phyloP scores from a whole-genome alignment of 192 early-diverging fungal species.

The Dissophora ornata region DNA sequence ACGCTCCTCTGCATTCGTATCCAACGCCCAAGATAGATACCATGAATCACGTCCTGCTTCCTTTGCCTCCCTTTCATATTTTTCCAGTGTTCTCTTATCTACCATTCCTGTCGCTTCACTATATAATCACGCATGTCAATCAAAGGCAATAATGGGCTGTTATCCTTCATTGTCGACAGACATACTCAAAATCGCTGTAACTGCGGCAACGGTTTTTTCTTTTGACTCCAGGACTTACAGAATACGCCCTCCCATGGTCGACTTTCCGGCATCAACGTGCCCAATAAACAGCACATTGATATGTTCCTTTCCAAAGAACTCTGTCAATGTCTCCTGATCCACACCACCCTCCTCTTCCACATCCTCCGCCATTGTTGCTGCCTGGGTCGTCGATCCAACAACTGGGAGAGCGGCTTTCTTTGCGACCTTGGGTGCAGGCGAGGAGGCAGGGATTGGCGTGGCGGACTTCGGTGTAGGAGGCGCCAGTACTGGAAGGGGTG shows the following conservation, averaged over 20 bases:
- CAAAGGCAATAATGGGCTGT: too few species aligned
- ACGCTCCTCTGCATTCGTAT: conserved; percentile 95
- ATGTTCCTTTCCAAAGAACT: conserved; percentile 91
- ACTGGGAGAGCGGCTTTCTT: conserved; percentile 6
- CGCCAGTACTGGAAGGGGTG: background rate
- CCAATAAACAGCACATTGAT: conserved; percentile 98
- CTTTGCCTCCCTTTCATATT: conserved; percentile 97
- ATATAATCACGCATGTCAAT: background rate
- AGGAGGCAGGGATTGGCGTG: background rate
- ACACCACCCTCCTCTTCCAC: conserved; percentile 65
- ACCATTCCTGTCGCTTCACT: conserved; percentile 96
- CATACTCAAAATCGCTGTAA: too few species aligned
- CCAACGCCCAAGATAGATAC: conserved; percentile 98
- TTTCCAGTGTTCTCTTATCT: conserved; percentile 99
- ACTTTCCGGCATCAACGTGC: conserved; percentile 97
- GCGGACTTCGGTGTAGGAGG: background rate
- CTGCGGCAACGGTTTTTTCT: too few species aligned
- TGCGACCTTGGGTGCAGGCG: background rate
- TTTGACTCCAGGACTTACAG: conserved; percentile 77
- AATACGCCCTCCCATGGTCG: conserved; percentile 97
- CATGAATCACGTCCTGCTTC: conserved; percentile 96
- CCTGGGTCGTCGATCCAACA: conserved; percentile 1
- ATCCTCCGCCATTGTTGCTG: conserved; percentile 36
- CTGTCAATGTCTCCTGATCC: conserved; percentile 66
- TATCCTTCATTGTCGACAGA: too few species aligned